Conservation (phyloP, 176 grass and related monocot genomes). For the Puya raimondii region DNA sequence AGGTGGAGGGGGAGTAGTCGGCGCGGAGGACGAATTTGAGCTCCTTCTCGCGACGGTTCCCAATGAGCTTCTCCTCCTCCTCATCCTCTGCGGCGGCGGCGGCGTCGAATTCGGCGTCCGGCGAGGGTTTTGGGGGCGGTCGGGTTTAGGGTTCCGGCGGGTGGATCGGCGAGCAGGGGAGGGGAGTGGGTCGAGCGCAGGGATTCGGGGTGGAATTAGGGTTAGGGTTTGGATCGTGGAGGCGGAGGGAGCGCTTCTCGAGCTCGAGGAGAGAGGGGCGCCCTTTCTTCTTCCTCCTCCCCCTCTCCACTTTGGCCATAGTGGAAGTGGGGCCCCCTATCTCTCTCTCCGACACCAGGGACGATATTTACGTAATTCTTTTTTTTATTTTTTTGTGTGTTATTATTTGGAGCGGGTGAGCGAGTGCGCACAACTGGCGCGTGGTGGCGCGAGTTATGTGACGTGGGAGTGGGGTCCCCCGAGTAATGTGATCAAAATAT, state of each 20-base stretch:
- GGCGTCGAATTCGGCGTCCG: too few species aligned
- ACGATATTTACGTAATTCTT: not conserved
- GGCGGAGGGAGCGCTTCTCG: slow-evolving; percentile 48
- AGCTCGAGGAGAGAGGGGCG: slow-evolving; percentile 58
- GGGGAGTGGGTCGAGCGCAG: slow-evolving; percentile 2
- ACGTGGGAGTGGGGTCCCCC: too few species aligned
- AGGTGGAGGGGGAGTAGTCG: too few species aligned
- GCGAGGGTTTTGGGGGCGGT: not conserved
- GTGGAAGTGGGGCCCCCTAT: not conserved
- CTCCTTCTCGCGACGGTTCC: not conserved
- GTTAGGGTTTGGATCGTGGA: slow-evolving; percentile 47
- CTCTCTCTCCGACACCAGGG: not conserved
- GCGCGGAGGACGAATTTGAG: slow-evolving; percentile 37
- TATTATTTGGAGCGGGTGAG: not conserved
- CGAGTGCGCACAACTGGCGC: not conserved
- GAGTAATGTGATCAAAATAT: too few species aligned
- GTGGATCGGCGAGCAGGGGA: slow-evolving; percentile 6
- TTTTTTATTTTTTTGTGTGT: not conserved
- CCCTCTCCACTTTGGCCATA: slow-evolving; percentile 2
- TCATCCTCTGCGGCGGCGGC: not conserved
- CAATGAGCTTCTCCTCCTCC: slow-evolving; percentile 30
- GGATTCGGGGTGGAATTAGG: not conserved
- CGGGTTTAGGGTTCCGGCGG: slow-evolving; percentile 8
- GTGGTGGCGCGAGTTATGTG: too few species aligned
- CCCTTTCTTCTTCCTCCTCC: slow-evolving; percentile 48